Evolutionary conservation across 2,329 filamentous ascomycete species (phyloP).

Genomic region (Pyricularia sp.): DNA sequence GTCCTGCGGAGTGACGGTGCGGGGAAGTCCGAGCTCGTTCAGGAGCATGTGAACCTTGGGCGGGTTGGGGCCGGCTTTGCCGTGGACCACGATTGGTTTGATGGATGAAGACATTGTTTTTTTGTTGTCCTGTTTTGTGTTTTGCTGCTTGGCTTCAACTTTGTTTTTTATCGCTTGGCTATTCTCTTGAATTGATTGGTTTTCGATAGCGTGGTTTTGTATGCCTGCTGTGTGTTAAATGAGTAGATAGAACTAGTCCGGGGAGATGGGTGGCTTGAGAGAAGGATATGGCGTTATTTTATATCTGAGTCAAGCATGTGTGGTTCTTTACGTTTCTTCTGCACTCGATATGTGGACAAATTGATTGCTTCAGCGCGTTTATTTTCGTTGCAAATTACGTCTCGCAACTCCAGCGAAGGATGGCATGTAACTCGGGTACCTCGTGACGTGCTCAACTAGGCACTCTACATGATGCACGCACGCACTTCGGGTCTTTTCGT

Average conservation of each 20-base stretch:
- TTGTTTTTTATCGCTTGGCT: neutral
- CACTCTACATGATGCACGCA: too few relatives aligned
- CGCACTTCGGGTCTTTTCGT: neutral
- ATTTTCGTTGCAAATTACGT: too few relatives aligned
- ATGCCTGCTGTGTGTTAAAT: neutral
- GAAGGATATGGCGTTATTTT: neutral
- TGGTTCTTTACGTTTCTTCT: neutral
- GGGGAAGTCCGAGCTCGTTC: conserved; percentile 20
- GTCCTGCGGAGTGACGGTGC: conserved; percentile 13
- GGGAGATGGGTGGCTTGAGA: neutral
- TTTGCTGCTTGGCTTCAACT: neutral
- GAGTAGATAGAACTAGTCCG: too few relatives aligned
- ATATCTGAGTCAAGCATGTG: neutral
- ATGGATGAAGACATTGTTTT: conserved; percentile 11
- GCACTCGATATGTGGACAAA: neutral
- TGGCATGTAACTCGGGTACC: too few relatives aligned
- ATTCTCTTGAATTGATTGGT: too few relatives aligned
- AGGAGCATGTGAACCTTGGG: conserved; percentile 20
- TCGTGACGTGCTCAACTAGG: too few relatives aligned
- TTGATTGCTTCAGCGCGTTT: neutral
- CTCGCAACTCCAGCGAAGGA: too few relatives aligned
- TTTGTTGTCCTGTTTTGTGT: neutral
- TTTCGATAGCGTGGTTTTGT: neutral
- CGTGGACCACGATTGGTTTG: conserved; percentile 20
- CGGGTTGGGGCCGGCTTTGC: conserved; percentile 18